Base-by-base conservation (phyloP, 176 grass and related monocot species). In the Musa beccarii region DNA sequence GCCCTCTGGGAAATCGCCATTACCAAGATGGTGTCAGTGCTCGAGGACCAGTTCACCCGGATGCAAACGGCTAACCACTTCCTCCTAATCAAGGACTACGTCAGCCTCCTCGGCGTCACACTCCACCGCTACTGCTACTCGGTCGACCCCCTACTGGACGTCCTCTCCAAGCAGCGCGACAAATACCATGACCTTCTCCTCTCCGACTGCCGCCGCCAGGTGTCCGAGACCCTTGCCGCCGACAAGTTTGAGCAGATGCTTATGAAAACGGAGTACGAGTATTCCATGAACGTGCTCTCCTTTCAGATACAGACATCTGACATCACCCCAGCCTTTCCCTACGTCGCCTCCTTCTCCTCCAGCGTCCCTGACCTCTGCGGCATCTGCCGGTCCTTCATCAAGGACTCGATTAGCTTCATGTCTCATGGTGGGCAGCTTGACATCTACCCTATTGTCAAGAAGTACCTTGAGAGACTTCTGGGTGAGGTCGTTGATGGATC, bases 211-310 rank as follows among this genome's bases (percentile, higher is more conserved):
- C 89, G 82, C 61, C 92, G 86, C 56, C 91, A 99, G 86, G 96
- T 99, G 49, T 88, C 79, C 11, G 96, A 99, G 84, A 80, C 89
- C 59, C 83, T 99, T 12, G 86, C 84, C 14, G 90, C 96, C 53
- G 96, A 99, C 80, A 91, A 87, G 71, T 94, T 95, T 57, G 96
- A 94, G 78, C 96, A 99, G 77, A 95, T 99, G 96, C 73, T 99
- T 50, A 99, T 99, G 96, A 99, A 88, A 72, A 99, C 92, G 85
- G 96, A 99, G 84, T 99, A 92, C 49, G 96, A 99, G 55, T 99
- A 99, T 76, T 94, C 96, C 43, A 99, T 95, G 96, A 95, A 99
- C 64, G 91, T 99, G 13, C 83, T 94, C 77, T 89, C 96, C 20
- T 99, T 99, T 86, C 88, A 92, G 73, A 94, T 99, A 73, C 96